A percentile compares a stretch with the other conserved stretches of the same genome.
These are phyloP conservation scores for Populus trichocarpa DNA, from an alignment of 441 rosid genomes.

Conservation along the genomic window DNA sequence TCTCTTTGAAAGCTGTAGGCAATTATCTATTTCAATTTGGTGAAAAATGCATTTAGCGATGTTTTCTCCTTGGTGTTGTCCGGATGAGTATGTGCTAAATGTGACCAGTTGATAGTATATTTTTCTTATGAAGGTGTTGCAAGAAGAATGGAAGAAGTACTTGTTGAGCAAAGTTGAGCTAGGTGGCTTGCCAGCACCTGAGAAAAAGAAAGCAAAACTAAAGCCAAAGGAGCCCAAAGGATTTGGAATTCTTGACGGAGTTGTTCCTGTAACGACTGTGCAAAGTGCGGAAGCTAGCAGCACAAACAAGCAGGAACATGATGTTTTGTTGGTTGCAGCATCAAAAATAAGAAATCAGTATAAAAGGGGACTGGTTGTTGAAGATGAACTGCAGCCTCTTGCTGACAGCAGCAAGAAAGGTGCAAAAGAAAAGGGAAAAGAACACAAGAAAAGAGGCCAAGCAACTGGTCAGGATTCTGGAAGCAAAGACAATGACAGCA, in stretches of 20 bases:
- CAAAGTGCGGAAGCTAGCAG: conserved; percentile 69
- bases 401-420: conserved; percentile 24
- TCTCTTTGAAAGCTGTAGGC: background rate
- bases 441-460: conserved; percentile 35
- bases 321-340: conserved; percentile 78
- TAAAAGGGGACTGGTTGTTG: conserved; percentile 34
- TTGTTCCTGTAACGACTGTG: conserved; percentile 54
- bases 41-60: background rate
- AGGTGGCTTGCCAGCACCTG: conserved; percentile 56
- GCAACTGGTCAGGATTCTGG: conserved; percentile 23
- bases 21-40: background rate
- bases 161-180: conserved; percentile 79
- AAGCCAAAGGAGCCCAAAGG: conserved; percentile 78
- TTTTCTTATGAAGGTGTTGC: conserved; percentile 63
- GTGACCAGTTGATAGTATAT: conserved; percentile 2
- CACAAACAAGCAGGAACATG: conserved; percentile 68
- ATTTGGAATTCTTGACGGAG: conserved; percentile 93
- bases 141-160: conserved; percentile 92
- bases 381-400: conserved; percentile 38
- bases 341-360: conserved; percentile 54
- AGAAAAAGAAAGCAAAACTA: conserved; percentile 70
- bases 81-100: background rate
- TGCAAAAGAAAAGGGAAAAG: conserved; percentile 45
- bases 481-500: conserved; percentile 27
- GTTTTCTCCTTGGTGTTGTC: background rate